Base-by-base conservation (phyloP, 2,329 filamentous ascomycete genomes). In the Penicillium sp. region DNA sequence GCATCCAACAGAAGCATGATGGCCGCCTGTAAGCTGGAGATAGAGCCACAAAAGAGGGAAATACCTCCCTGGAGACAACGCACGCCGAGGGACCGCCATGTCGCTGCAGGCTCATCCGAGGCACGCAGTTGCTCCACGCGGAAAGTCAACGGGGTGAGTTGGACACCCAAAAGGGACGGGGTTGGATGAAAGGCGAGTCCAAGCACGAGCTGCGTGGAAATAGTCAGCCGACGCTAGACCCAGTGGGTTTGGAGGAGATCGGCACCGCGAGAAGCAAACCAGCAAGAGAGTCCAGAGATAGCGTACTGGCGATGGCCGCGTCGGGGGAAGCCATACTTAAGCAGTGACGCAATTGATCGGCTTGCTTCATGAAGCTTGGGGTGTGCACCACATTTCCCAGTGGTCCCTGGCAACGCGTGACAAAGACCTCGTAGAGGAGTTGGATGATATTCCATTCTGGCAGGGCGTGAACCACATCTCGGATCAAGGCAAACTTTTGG, bases 351-450 rank as follows among this genome's bases (percentile, higher is more conserved):
- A 59, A 27, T 27, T 34, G 19, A 10, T 50, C 49, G 4, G 55
- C 52, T 41, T 55, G 51, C 21, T 47, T 53, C 40, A 53, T 34
- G 48, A 60, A 60, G 21, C 34, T 50, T 15, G 52, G 45, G 2
- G 56, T 56, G 48, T 60, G 59, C 13, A 59, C 40, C 16, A 51
- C 45, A 46, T 59, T 60, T n/a, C 59, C 56, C 21, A 59, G 38
- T 1, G 56, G 56, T 13, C 47, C 59, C 39, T 59, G 59, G 13
- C 56, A 60, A 46, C 59, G 55, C 8, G 52, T 60, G 11, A 48
- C 27, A 39, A 60, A 60, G 7, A 55, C 23, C 25, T 53, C 56
- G 38, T 50, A 56, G 23, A 60, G 56, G 5, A 25, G 9, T 27
- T 40, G 33, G 16, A 47, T 31, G 8, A 59, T 39, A 19, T 60